These are phyloP conservation scores for Aspergillus quadrilineatus DNA, from an alignment of 2,329 filamentous ascomycete species.

Conservation along the genomic window DNA sequence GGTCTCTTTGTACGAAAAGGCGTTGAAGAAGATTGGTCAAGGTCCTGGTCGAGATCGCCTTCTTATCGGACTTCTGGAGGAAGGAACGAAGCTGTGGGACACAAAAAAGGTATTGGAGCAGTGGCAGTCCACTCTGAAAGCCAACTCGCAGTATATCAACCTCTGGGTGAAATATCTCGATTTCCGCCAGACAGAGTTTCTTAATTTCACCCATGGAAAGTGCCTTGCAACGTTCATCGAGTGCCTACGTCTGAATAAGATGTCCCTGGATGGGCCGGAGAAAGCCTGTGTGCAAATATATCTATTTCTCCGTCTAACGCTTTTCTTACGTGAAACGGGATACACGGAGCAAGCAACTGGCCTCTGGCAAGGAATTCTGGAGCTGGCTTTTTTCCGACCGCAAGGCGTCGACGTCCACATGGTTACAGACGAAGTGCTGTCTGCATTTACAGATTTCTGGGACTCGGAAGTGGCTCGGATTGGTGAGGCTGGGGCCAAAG, in stretches of 20 bases:
- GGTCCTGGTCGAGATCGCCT: slow-evolving; percentile 57
- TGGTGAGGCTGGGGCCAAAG: slow-evolving; percentile 69
- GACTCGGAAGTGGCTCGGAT: slow-evolving; percentile 77
- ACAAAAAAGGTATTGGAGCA: slow-evolving; percentile 58
- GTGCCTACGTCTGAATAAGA: slow-evolving; percentile 51
- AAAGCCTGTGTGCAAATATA: slow-evolving; percentile 57
- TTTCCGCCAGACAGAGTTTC: slow-evolving; percentile 66
- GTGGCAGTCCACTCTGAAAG: slow-evolving; percentile 64
- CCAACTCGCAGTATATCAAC: slow-evolving; percentile 57
- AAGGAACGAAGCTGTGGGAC: slow-evolving; percentile 75
- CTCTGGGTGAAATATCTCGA: slow-evolving; percentile 75
- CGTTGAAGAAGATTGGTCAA: slow-evolving; percentile 58
- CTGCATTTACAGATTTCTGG: slow-evolving; percentile 74
- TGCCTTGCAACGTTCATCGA: slow-evolving; percentile 60
- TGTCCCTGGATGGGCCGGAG: slow-evolving; percentile 19
- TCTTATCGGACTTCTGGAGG: slow-evolving; percentile 67
- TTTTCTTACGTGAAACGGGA: slow-evolving; percentile 72
- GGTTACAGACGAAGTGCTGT: slow-evolving; percentile 18
- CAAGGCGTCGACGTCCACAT: slow-evolving; percentile 22
- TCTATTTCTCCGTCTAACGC: slow-evolving; percentile 70
- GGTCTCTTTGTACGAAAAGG: slow-evolving; percentile 75
- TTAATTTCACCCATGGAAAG: slow-evolving; percentile 66
- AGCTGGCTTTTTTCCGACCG: slow-evolving; percentile 66
- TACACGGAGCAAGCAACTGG: slow-evolving; percentile 74
- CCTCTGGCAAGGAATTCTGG: slow-evolving; percentile 79